phyloP scores from a whole-genome alignment of 2,329 filamentous ascomycete genomes.

The Stemphylium beticola region DNA sequence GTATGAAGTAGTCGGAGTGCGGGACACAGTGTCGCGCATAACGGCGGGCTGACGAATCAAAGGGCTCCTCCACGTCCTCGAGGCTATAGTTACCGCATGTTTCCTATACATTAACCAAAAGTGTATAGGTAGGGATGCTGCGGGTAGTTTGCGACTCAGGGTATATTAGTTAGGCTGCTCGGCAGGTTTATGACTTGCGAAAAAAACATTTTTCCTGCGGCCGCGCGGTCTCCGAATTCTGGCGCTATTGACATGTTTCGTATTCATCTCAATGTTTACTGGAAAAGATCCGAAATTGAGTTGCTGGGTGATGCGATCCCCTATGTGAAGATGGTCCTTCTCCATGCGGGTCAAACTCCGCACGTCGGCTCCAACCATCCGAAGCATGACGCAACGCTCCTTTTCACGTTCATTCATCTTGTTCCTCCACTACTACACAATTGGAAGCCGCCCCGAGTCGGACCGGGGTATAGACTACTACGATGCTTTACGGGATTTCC shows the following conservation, averaged over 20 bases:
- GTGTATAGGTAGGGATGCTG: neutral
- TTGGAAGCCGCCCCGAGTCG: too few relatives aligned
- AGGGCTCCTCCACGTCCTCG: neutral
- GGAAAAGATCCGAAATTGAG: neutral
- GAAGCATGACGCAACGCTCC: conserved; percentile 8
- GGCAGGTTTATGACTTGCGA: too few relatives aligned
- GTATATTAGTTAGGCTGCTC: neutral
- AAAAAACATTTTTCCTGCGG: too few relatives aligned
- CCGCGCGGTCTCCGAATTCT: too few relatives aligned
- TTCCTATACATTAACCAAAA: neutral
- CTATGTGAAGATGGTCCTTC: neutral
- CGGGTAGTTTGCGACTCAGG: neutral
- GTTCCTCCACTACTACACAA: neutral
- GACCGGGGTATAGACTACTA: too few relatives aligned
- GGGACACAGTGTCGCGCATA: neutral
- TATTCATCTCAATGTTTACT: too few relatives aligned
- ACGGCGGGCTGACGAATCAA: neutral
- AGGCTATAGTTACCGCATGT: neutral
- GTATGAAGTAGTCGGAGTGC: conserved; percentile 19
- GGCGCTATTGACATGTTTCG: too few relatives aligned
- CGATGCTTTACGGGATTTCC: too few relatives aligned
- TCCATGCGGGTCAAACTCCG: conserved; percentile 1
- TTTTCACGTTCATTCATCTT: neutral
- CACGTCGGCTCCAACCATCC: conserved; percentile 2
- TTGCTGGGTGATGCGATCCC: neutral